Evolutionary conservation across 176 grass and related monocot genomes (phyloP).

Genomic region (Luzula sylvatica): DNA sequence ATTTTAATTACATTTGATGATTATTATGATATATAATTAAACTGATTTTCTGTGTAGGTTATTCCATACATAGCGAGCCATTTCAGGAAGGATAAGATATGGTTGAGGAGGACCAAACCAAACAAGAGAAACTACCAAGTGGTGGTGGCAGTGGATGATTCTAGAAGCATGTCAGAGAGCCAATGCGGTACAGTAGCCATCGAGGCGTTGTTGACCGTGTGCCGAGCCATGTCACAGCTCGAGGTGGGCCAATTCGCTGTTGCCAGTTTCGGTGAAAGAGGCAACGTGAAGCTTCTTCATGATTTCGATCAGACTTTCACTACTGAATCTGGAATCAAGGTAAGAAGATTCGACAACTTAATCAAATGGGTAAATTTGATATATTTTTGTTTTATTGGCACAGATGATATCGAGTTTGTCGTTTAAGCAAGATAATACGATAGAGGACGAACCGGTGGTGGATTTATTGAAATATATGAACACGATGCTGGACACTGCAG

Average conservation of each 20-base stretch:
- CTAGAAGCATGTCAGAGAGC: slow-evolving; percentile 85
- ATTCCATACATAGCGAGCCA: slow-evolving; percentile 95
- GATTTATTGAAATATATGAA: slow-evolving; percentile 80
- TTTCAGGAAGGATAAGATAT: slow-evolving; percentile 86
- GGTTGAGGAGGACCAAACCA: slow-evolving; percentile 81
- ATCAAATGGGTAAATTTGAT: neutral
- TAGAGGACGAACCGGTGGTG: slow-evolving; percentile 77
- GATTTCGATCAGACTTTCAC: slow-evolving; percentile 96
- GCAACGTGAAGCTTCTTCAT: slow-evolving; percentile 70
- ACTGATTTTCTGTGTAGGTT: slow-evolving; percentile 42
- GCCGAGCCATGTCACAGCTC: slow-evolving; percentile 86
- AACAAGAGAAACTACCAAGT: slow-evolving; percentile 98
- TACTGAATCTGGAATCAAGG: slow-evolving; percentile 70
- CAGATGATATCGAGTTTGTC: slow-evolving; percentile 88
- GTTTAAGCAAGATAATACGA: slow-evolving; percentile 94
- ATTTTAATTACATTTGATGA: no score
- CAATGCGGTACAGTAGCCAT: slow-evolving; percentile 76
- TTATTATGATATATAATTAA: no score
- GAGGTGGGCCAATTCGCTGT: slow-evolving; percentile 93
- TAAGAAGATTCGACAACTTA: slow-evolving; percentile 16
- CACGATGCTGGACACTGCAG: slow-evolving; percentile 59
- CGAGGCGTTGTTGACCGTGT: slow-evolving; percentile 82
- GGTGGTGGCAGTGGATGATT: slow-evolving; percentile 82
- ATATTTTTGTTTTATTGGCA: neutral
- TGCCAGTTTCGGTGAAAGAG: slow-evolving; percentile 76